phyloP scores from a whole-genome alignment of 768 basidiomycete species.

The Hydnomerulius pinastri region DNA sequence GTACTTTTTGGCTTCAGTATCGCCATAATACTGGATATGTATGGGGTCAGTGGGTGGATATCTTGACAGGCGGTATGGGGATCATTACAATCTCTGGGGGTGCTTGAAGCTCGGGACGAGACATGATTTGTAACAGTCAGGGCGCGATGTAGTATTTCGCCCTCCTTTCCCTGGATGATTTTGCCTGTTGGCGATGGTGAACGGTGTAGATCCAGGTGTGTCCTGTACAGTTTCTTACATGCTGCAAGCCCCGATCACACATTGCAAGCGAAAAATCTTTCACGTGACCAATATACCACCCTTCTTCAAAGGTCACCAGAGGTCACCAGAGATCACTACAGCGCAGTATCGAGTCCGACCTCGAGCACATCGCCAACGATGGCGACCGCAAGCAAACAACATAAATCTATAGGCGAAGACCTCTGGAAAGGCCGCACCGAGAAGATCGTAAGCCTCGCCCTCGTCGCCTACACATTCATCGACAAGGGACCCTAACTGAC shows the following conservation, averaged over 20 bases:
- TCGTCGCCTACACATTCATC: conserved; percentile 18
- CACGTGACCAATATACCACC: conserved; percentile 30
- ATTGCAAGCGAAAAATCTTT: not conserved
- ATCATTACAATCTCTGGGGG: conserved; percentile 86
- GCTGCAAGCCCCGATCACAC: not conserved
- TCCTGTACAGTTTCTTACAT: not conserved
- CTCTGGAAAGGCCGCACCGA: conserved; percentile 94
- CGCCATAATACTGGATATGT: conserved; percentile 85
- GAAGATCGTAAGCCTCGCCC: conserved; percentile 73
- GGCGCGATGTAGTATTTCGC: no score
- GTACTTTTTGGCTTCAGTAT: conserved; percentile 93
- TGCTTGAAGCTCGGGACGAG: conserved; percentile 83
- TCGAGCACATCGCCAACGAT: conserved; percentile 37
- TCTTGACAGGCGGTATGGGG: not conserved
- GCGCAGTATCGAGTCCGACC: conserved; percentile 1
- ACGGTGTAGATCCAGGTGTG: no score
- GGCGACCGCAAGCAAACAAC: conserved; percentile 79
- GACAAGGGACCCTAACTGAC: conserved; percentile 13
- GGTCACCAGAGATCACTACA: not conserved
- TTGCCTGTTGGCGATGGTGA: no score
- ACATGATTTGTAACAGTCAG: conserved; percentile 49
- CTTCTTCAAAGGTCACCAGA: no score
- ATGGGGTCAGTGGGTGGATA: not conserved
- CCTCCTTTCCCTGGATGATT: not conserved
- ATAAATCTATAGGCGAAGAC: conserved; percentile 90